Evolutionary conservation across 2,329 filamentous ascomycete species (phyloP), one percentile per base, ranked within the genome.

Genomic region (Diplocarpon rosae): DNA sequence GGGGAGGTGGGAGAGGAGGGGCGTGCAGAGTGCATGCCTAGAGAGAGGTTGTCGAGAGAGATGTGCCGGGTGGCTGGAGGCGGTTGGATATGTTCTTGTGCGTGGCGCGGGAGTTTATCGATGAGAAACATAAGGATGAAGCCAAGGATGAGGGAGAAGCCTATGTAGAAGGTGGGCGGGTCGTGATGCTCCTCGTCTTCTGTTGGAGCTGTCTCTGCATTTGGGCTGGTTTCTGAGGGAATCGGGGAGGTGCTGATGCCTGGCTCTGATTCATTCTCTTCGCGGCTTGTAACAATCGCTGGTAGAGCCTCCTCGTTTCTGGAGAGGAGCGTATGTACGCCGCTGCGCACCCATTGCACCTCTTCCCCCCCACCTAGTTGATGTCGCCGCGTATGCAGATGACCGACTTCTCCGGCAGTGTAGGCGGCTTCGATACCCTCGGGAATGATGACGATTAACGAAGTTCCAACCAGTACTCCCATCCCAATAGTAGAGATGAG

Each of bases 121-220:
- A 98, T 83, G 16, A 98, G 75, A 61, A 95, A 96, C 92, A 98
- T 98, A 52, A 95, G 74, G 46, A 95, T 79, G 64, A 96, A 98
- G 11, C 92, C 92, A 13, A 85, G 69, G 44, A 94, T 78, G 41
- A 98, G 70, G 1, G 89, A 86, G 43, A 96, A 72, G 5, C 92
- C 92, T 47, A 98, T 84, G 65, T 85, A 92, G 52, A 81, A 78
- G 0, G 75, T 71, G 63, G 88, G 75, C 69, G 77, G 16, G 64
- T 69, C 52, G 36, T 70, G 66, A 5, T 66, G 59, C 24, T 71
- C 63, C 34, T 63, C 53, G 8, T 68, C 61, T 5, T 63, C 52
- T 11, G n/a, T 7, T 6, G 12, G n/a, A 10, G 34, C 15, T 5
- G 16, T 16, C 36, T 30, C 24, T n/a, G 32, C 37, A 6, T 43